Conservation (phyloP, 2,329 filamentous ascomycete species). For the Samsoniella hepiali region DNA sequence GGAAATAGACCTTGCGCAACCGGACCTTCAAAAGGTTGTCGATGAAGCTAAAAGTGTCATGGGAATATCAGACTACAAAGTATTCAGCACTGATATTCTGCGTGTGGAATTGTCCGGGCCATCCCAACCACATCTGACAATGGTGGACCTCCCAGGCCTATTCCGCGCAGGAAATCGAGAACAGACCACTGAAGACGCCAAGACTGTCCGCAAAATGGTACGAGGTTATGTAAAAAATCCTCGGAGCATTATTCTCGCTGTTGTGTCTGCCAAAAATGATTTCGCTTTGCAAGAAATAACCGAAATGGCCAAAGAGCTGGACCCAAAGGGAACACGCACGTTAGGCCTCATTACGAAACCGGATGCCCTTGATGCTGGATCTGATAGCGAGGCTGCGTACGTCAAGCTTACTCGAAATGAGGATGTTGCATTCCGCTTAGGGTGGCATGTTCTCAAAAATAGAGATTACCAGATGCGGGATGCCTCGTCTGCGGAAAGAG, state of each 20-base stretch:
- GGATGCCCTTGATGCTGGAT: constrained; percentile 32
- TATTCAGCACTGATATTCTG: constrained; percentile 46
- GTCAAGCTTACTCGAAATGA: constrained; percentile 40
- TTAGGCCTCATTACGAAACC: constrained; percentile 52
- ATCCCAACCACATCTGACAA: constrained; percentile 48
- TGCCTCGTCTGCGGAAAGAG: constrained; percentile 18
- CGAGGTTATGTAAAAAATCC: constrained; percentile 53
- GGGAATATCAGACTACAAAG: constrained; percentile 41
- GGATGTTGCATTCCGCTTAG: constrained; percentile 38
- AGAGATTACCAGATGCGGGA: constrained; percentile 19
- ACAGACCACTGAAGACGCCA: constrained; percentile 43
- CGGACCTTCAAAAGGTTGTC: constrained; percentile 34
- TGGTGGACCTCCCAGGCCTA: constrained; percentile 58
- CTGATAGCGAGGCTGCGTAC: constrained; percentile 37
- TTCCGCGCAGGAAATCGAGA: constrained; percentile 46
- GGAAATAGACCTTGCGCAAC: constrained; percentile 19
- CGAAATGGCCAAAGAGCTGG: constrained; percentile 36
- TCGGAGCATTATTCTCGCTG: constrained; percentile 58
- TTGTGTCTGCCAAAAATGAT: constrained; percentile 53
- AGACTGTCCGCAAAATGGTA: constrained; percentile 46
- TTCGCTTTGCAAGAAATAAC: constrained; percentile 58
- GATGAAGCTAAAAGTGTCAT: constrained; percentile 44
- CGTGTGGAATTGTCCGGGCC: constrained; percentile 48
- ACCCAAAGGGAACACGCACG: constrained; percentile 40
- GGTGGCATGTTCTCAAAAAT: constrained; percentile 26